These are phyloP conservation scores for Phyllosticta ampelicida DNA, from an alignment of 2,329 filamentous ascomycete genomes.

Conservation along the genomic window DNA sequence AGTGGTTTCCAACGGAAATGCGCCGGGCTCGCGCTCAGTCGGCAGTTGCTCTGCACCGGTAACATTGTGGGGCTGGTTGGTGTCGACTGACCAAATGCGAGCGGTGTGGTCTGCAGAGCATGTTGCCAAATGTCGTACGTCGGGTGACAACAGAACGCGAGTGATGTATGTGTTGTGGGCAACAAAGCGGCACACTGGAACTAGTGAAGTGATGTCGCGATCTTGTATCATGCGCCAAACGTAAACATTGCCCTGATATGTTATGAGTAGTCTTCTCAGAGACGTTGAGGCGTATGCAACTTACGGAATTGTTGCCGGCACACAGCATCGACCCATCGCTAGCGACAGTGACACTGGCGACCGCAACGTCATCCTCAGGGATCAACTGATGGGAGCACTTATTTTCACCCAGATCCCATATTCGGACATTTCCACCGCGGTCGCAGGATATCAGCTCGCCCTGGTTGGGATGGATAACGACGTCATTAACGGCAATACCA, in stretches of 20 bases:
- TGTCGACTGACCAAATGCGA: conserved; percentile 89
- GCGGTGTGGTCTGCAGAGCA: conserved; percentile 91
- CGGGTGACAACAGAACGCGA: conserved; percentile 79
- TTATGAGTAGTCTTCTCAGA: conserved; percentile 11
- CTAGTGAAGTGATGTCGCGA: conserved; percentile 69
- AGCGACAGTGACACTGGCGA: conserved; percentile 90
- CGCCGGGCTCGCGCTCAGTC: conserved; percentile 37
- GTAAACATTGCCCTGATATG: conserved; percentile 75
- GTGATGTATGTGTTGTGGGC: conserved; percentile 91
- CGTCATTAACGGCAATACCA: conserved; percentile 82
- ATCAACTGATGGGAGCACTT: conserved; percentile 94
- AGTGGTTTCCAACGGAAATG: conserved; percentile 73
- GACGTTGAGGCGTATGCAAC: conserved; percentile 16
- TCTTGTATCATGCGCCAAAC: conserved; percentile 89
- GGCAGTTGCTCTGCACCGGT: conserved; percentile 23
- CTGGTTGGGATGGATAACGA: conserved; percentile 99
- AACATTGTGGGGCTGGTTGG: conserved; percentile 25
- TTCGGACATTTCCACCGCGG: conserved; percentile 77
- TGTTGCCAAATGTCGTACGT: conserved; percentile 87
- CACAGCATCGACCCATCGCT: conserved; percentile 88
- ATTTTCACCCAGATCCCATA: conserved; percentile 96
- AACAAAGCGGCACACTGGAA: conserved; percentile 79
- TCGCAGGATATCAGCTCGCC: conserved; percentile 97
- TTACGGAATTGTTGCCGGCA: conserved; percentile 80
- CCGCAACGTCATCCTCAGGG: conserved; percentile 87